A percentile compares a stretch with the other conserved stretches of the same genome.
phyloP scores from a whole-genome alignment of 1,139 yeast genomes.

The Pichia sp. region DNA sequence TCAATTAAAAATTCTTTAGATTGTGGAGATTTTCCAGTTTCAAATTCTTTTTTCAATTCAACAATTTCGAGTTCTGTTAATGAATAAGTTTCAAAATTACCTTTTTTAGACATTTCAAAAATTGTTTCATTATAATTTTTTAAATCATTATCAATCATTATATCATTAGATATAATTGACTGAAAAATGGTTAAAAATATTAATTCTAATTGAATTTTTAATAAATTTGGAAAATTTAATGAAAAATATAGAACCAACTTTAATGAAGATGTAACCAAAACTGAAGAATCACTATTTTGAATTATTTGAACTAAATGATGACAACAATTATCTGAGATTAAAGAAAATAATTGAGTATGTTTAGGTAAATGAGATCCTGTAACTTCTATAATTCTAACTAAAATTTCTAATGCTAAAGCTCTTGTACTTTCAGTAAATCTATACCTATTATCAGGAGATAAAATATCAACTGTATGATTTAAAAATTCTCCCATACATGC shows the following conservation, averaged over 20 bases:
- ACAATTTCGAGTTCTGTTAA: constrained; percentile 25
- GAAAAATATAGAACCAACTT: constrained; percentile 68
- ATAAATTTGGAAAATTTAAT: constrained; percentile 49
- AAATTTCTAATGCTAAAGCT: constrained; percentile 70
- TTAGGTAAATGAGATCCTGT: constrained; percentile 62
- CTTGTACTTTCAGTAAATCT: constrained; percentile 87
- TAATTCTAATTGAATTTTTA: constrained; percentile 64
- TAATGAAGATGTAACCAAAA: constrained; percentile 67
- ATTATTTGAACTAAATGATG: constrained; percentile 78
- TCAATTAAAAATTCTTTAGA: constrained; percentile 79
- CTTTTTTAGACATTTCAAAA: constrained; percentile 31
- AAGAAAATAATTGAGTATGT: constrained; percentile 60
- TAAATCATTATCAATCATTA: constrained; percentile 24
- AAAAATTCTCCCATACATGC: constrained; percentile 62
- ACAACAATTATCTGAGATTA: constrained; percentile 74
- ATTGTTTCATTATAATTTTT: constrained; percentile 23
- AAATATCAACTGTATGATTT: constrained; percentile 72
- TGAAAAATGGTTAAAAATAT: constrained; percentile 55
- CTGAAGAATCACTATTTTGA: constrained; percentile 59
- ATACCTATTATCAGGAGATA: constrained; percentile 75
- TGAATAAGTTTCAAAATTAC: constrained; percentile 34
- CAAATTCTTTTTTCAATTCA: constrained; percentile 25
- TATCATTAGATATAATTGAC: constrained; percentile 41
- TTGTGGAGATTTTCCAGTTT: constrained; percentile 36
- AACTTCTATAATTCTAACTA: constrained; percentile 77